A percentile compares a stretch with the other conserved stretches of the same genome.
Evolutionary conservation across 2,329 filamentous ascomycete species (phyloP).

Genomic region (Cercospora sp.): DNA sequence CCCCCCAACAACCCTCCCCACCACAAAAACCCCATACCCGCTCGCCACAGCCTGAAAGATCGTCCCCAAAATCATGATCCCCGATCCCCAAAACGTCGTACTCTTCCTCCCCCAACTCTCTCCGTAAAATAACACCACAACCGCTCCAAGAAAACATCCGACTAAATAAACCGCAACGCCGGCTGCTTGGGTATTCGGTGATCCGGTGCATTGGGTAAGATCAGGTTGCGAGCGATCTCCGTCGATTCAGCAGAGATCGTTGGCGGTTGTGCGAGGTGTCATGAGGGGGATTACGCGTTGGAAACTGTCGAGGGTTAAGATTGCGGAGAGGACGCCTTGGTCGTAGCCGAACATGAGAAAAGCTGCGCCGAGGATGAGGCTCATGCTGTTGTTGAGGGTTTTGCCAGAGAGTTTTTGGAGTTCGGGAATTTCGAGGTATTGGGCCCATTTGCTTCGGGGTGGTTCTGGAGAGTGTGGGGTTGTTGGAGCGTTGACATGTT

Average conservation of each 20-base stretch:
- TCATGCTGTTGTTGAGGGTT: background rate
- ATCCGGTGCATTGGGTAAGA: background rate
- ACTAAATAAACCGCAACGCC: conserved; percentile 54
- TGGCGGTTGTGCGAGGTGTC: conserved; percentile 8
- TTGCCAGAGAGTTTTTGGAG: background rate
- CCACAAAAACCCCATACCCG: conserved; percentile 52
- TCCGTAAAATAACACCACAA: conserved; percentile 41
- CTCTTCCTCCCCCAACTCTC: conserved; percentile 45
- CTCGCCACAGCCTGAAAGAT: conserved; percentile 42
- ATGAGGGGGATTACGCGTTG: conserved; percentile 10
- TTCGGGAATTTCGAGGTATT: background rate
- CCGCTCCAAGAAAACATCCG: conserved; percentile 46
- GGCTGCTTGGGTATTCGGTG: conserved; percentile 38
- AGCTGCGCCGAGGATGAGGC: background rate
- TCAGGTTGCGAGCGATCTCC: conserved; percentile 1
- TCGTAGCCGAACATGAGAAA: conserved; percentile 20
- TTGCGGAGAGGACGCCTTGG: conserved; percentile 41
- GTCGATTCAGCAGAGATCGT: conserved; percentile 16
- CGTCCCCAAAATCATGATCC: conserved; percentile 46
- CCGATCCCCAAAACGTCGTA: conserved; percentile 44
- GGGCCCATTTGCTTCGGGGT: background rate
- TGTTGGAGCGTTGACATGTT: background rate
- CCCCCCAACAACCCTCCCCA: conserved; percentile 53
- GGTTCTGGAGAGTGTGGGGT: background rate
- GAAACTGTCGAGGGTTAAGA: conserved; percentile 15